A percentile compares a stretch with the other conserved stretches of the same genome.
phyloP scores from a whole-genome alignment of 768 basidiomycete genomes.

The Lepiota venenata region DNA sequence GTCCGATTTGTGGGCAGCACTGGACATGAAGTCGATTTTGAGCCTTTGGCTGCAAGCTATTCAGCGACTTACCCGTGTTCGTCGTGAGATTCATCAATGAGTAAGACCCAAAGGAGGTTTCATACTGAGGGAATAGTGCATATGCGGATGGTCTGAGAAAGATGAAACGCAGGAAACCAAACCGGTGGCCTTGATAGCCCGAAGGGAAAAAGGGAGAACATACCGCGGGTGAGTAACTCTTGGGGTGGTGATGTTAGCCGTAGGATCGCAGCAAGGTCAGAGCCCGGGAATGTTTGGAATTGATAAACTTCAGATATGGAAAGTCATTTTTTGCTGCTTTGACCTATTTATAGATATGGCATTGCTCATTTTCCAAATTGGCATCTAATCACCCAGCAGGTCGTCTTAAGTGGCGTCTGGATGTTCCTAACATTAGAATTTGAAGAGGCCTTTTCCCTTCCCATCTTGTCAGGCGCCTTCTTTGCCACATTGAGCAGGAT shows the following conservation, averaged over 20 bases:
- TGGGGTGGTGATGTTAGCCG: neutral
- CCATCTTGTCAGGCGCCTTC: neutral
- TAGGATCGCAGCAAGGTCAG: neutral
- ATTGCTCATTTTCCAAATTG: neutral
- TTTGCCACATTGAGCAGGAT: neutral
- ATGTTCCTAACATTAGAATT: slow-evolving; percentile 5
- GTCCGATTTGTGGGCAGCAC: neutral
- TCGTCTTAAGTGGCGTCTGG: neutral
- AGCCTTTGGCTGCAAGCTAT: neutral
- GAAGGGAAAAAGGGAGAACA: neutral
- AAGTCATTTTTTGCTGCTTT: neutral
- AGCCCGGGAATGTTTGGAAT: neutral
- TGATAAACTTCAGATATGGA: slow-evolving; percentile 8
- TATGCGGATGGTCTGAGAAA: neutral
- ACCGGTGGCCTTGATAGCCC: neutral
- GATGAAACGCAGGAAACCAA: neutral
- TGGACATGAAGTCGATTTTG: neutral
- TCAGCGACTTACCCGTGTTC: slow-evolving; percentile 1
- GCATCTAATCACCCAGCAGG: neutral
- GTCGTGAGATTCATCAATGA: neutral
- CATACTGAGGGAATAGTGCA: neutral
- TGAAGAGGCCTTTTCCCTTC: neutral
- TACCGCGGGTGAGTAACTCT: neutral
- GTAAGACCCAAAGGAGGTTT: neutral
- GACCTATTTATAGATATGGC: slow-evolving; percentile 2